phyloP scores from a whole-genome alignment of 331 rosid genomes.

The Erythrophleum ivorense region DNA sequence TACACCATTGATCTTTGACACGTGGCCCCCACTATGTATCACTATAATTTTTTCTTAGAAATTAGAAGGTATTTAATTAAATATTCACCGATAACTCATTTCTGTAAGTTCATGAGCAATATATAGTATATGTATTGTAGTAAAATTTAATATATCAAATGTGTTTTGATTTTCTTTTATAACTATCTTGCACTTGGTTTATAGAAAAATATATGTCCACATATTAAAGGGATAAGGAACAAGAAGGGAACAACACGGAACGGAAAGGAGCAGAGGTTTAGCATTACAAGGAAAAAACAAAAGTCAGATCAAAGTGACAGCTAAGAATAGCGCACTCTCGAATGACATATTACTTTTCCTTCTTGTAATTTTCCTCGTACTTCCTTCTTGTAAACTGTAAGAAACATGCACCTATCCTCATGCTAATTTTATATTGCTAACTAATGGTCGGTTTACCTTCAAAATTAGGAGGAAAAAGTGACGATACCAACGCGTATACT shows the following conservation, averaged over 20 bases:
- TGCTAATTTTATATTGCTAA: not conserved
- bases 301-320: too few species aligned
- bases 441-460: not conserved
- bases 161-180: too few species aligned
- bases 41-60: slow-evolving; percentile 8
- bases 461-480: not conserved
- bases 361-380: not conserved
- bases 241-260: not conserved
- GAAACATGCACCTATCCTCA: not conserved
- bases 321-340: too few species aligned
- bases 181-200: too few species aligned
- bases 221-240: not conserved
- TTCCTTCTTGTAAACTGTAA: not conserved
- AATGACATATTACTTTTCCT: too few species aligned
- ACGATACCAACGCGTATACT: not conserved
- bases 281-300: not conserved
- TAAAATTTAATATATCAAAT: too few species aligned
- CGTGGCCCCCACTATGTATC: slow-evolving; percentile 25
- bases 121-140: too few species aligned
- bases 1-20: slow-evolving; percentile 31
- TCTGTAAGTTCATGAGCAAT: not conserved
- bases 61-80: not conserved
- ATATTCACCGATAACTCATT: not conserved
- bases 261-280: not conserved
- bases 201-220: too few species aligned